Evolutionary conservation across 768 basidiomycete genomes (phyloP), one percentile per base, ranked within the genome.

Genomic region (Clathrus columnatus): DNA sequence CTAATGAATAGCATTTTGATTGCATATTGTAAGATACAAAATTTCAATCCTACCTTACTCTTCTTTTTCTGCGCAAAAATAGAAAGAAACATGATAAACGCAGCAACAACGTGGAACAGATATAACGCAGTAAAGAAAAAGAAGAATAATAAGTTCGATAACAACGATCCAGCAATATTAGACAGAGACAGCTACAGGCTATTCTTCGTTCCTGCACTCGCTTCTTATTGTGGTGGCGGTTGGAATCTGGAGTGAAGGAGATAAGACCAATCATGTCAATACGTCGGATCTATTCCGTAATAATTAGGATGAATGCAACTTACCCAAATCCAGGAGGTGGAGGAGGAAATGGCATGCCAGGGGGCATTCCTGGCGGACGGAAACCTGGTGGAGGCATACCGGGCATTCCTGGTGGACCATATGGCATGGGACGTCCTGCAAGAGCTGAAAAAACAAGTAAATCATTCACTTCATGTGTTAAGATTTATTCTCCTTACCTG

Each of bases 261-360:
- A 48, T 11, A 18, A 48, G 28, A n/a, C 17, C 23, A 48, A 29
- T 18, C 3, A 48, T 8, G 2, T 47, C 26, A 21, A n/a, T 47
- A 8, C 44, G 55, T 26, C 17, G 41, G 20, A 23, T 23, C 23
- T 26, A 23, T 11, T 26, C 16, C 28, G 43, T 7, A 32, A 30
- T 17, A 36, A 8, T 4, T 20, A 8, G 23, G 56, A n/a, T 26
- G 36, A 36, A 36, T n/a, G 10, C 11, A 41, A 65, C 79, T 68
- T 71, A 93, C 91, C 90, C 89, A 61, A 91, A 89, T 10, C 87
- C 87, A 51, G 87, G 84, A 45, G 89, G 87, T 43, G 54, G 54
- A 7, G 88, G 86, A 51, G 82, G 79, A 72, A 87, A 87, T 14
- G 84, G 80, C 78, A 84, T 83, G 50, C 86, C 85, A 23, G 84